Base-by-base conservation (phyloP, 2,329 filamentous ascomycete species). In the Nigrograna mackinnonii region DNA sequence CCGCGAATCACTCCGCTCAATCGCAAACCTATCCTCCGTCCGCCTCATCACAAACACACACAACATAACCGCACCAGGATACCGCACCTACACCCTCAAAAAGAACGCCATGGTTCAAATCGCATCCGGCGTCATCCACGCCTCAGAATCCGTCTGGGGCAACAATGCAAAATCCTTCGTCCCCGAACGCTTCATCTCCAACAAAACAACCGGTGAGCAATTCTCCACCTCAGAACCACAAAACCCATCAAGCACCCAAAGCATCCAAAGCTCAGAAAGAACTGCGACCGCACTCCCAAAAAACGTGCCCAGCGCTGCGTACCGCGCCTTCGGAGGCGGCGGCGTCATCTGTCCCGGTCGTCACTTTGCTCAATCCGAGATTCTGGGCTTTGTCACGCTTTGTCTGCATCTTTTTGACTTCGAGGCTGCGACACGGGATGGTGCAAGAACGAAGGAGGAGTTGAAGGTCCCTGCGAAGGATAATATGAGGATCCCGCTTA, bases 121-220 rank as follows among this genome's bases (percentile, higher is more conserved):
- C 26, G 70, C 72, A 0, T 66, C 65, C 11, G 69, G 71, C n/a
- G 66, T 76, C 9, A 71, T 74, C 22, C 75, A 78, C 42, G 52
- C 56, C 5, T 59, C 69, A 5, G 40, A 50, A 13, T 44, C 54
- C 2, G 64, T 76, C 39, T 77, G 74, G 74, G 74, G 75, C 3
- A 37, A 59, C 5, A 65, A 73, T 34, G 71, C 66, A 4, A 46
- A 47, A 3, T 30, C 39, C 2, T 77, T 78, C 49, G 65, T 72
- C 21, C 63, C 72, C 0, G 12, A 39, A 4, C 68, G 72, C 3
- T 77, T 76, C 52, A 54, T 73, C 0, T 41, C 42, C 12, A 16
- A 21, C 11, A 40, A 38, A 5, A 44, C 39, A n/a, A 34, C 39
- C 6, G 40, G 37, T 6, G 43, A 45, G 36, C 41, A 48, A 34